Conservation (phyloP, 2,329 filamentous ascomycete genomes). For the Colletotrichum sp. region DNA sequence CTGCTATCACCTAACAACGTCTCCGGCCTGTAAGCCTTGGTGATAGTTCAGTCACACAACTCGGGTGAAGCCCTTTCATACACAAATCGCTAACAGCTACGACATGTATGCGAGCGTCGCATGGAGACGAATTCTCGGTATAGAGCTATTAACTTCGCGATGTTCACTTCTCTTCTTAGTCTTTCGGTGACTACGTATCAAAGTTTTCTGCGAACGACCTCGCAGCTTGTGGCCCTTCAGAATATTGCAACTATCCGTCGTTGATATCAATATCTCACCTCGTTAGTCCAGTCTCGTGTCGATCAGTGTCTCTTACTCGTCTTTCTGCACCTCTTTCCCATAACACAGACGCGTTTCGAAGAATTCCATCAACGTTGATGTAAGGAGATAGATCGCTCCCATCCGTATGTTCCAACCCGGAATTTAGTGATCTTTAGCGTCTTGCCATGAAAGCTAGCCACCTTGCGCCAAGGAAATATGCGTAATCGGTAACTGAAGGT, state of each 20-base stretch:
- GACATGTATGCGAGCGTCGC: no score
- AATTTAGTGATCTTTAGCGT: background rate
- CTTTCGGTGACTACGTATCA: background rate
- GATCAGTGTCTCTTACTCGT: background rate
- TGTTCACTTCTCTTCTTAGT: no score
- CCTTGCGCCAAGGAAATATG: no score
- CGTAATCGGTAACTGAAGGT: no score
- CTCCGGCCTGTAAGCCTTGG: background rate
- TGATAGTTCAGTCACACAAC: background rate
- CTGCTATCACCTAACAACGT: background rate
- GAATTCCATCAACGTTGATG: background rate
- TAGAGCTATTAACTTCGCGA: no score
- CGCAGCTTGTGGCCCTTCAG: background rate
- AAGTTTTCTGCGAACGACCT: background rate
- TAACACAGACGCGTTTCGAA: background rate
- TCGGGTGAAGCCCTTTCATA: fast-evolving
- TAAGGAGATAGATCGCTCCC: no score
- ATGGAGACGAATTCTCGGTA: no score
- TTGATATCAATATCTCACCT: background rate
- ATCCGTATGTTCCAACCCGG: background rate
- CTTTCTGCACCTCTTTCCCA: background rate
- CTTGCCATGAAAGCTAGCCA: no score
- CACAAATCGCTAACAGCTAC: background rate
- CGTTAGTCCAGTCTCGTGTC: background rate
- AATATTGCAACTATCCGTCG: background rate